A percentile compares a stretch with the other conserved stretches of the same genome.
These are phyloP conservation scores for Aspergillus kassunensis DNA, from an alignment of 495 filamentous ascomycete species.

Conservation along the genomic window DNA sequence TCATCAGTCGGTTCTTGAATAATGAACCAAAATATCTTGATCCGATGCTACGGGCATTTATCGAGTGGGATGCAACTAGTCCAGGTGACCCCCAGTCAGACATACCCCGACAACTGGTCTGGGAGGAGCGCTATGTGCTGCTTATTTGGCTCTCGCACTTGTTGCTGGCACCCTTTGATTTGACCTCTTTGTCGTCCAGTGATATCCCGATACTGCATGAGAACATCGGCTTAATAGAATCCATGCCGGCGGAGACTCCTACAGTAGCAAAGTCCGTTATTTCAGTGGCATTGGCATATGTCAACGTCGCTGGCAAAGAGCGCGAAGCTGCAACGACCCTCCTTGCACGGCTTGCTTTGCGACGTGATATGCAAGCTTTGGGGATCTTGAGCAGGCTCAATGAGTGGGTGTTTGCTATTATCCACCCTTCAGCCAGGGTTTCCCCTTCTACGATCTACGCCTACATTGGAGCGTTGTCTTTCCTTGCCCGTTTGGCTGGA, in stretches of 20 bases:
- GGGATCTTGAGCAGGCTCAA: conserved; percentile 63
- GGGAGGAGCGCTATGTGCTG: conserved; percentile 87
- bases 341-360: conserved; percentile 74
- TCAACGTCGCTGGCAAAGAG: conserved; percentile 76
- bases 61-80: conserved; percentile 38
- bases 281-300: conserved; percentile 62
- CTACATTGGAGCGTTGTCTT: conserved; percentile 69
- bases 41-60: conserved; percentile 65
- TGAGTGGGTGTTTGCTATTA: conserved; percentile 59
- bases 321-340: conserved; percentile 77
- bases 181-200: conserved; percentile 74
- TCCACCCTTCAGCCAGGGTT: conserved; percentile 37
- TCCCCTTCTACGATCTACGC: conserved; percentile 50
- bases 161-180: conserved; percentile 87
- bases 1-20: conserved; percentile 82
- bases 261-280: conserved; percentile 67
- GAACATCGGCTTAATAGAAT: conserved; percentile 19
- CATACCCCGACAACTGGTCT: conserved; percentile 46
- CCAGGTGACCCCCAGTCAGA: conserved; percentile 15
- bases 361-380: conserved; percentile 80
- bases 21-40: conserved; percentile 85
- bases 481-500: conserved; percentile 67
- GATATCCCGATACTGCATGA: conserved; percentile 33
- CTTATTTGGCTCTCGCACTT: conserved; percentile 92
- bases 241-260: conserved; percentile 49